phyloP scores from a whole-genome alignment of 805 yeast genomes.

The Brettanomyces custersianus region DNA sequence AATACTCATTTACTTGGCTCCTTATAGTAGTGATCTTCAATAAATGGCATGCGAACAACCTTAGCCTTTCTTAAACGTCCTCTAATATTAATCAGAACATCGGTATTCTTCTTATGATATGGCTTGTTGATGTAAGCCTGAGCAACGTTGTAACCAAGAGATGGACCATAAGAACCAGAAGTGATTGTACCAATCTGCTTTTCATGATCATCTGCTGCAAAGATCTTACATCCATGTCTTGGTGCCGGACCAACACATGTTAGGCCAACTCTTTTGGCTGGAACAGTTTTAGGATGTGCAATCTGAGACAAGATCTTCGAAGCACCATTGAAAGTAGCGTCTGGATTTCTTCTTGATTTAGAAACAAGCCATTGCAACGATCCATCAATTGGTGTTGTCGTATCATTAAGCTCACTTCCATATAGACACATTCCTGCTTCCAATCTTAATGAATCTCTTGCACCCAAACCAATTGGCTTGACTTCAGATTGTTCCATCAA shows the following conservation, averaged over 20 bases:
- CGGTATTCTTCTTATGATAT: constrained; percentile 64
- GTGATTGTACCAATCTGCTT: constrained; percentile 43
- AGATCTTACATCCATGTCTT: constrained; percentile 66
- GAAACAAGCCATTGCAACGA: constrained; percentile 86
- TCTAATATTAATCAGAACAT: constrained; percentile 67
- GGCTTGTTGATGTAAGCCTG: constrained; percentile 80
- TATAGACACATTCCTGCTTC: constrained; percentile 99
- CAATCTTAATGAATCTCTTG: constrained; percentile 87
- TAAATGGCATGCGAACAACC: constrained; percentile 81
- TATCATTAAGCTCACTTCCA: constrained; percentile 82
- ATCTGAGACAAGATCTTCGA: constrained; percentile 62
- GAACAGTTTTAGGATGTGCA: constrained; percentile 46
- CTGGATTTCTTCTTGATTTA: constrained; percentile 56
- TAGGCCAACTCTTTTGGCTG: constrained; percentile 67
- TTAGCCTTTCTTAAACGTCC: constrained; percentile 72
- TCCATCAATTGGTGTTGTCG: constrained; percentile 80
- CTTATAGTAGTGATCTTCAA: constrained; percentile 63
- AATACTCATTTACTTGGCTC: too few species aligned
- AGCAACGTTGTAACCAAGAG: constrained; percentile 71
- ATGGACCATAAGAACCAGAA: constrained; percentile 57
- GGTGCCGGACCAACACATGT: constrained; percentile 84
- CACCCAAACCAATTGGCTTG: constrained; percentile 93
- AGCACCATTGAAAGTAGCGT: constrained; percentile 66
- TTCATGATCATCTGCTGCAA: constrained; percentile 39
- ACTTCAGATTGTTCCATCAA: constrained; percentile 48